Evolutionary conservation across 1,284 basidiomycete genomes (phyloP), one percentile per base, ranked within the genome.

Genomic region (Sphagnurus paluster): DNA sequence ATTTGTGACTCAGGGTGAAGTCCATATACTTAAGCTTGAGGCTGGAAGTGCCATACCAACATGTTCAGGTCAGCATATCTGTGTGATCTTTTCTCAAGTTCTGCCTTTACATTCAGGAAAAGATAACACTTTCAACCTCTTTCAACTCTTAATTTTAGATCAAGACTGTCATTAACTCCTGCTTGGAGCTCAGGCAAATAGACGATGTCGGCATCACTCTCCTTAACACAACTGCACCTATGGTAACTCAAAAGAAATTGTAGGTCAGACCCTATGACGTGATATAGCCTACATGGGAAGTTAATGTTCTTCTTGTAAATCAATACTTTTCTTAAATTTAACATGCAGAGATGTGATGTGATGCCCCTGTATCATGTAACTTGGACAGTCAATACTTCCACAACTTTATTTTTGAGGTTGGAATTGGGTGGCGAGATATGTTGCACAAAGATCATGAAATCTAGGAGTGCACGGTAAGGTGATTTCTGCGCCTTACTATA

Each of bases 261-360:
- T 35, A 69, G 66, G 55, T 80, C 46, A 77, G 79, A 1, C 77
- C 77, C 2, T 81, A 80, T 54, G 70, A 77, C 47, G 77, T 76
- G 23, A 72, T 79, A n/a, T n/a, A n/a, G n/a, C n/a, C 43, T 67
- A 57, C 47, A 72, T 81, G 33, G 77, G 79, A 24, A 74, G n/a
- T n/a, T 75, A 3, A 64, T 72, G 17, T 77, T 66, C 52, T 80
- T 76, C 58, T 66, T 60, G 34, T 72, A 37, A 49, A 16, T 44
- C 17, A 23, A 16, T 33, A 9, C 19, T 9, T 30, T 41, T 11
- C 10, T 21, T 13, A 19, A 36, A 30, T n/a, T 33, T 28, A 38
- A 23, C 20, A 23, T 10, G 23, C 13, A 25, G 37, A 13, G 17
- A 26, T 16, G 25, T 24, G 8, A 41, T 21, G 14, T 4, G n/a